Evolutionary conservation across 371 early-diverging fungal species (phyloP).

Genomic region (Mortierella sp.): DNA sequence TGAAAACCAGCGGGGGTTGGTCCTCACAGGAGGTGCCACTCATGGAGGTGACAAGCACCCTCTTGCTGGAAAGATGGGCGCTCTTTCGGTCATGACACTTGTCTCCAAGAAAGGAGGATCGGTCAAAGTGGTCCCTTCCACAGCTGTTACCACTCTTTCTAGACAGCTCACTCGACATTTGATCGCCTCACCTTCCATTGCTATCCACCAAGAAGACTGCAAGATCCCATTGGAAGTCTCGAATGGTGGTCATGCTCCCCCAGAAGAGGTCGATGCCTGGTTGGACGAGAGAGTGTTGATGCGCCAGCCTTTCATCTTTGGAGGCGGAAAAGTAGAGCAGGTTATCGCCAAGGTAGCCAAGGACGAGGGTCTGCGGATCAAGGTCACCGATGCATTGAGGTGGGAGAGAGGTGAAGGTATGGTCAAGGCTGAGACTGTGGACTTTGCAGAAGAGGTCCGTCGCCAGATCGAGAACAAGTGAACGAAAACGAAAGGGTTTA

Average conservation of each 20-base stretch:
- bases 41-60: slow-evolving; percentile 75
- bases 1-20: slow-evolving; percentile 40
- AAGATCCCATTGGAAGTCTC: slow-evolving; percentile 44
- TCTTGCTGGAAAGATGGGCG: slow-evolving; percentile 70
- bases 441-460: slow-evolving; percentile 85
- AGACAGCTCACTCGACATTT: slow-evolving; percentile 82
- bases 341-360: slow-evolving; percentile 62
- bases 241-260: slow-evolving; percentile 57
- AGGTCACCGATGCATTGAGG: slow-evolving; percentile 75
- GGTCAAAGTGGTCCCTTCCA: slow-evolving; percentile 49
- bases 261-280: slow-evolving; percentile 62
- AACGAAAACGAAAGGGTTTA: neutral
- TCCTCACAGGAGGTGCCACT: slow-evolving; percentile 69
- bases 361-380: slow-evolving; percentile 56
- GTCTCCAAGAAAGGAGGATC: slow-evolving; percentile 51
- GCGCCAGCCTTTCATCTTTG: slow-evolving; percentile 81
- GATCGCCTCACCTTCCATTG: slow-evolving; percentile 78
- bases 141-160: slow-evolving; percentile 62
- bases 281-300: slow-evolving; percentile 71
- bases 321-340: slow-evolving; percentile 77
- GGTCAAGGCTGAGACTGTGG: slow-evolving; percentile 70
- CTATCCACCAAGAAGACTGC: slow-evolving; percentile 57
- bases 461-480: slow-evolving; percentile 55
- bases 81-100: slow-evolving; percentile 70
- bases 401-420: slow-evolving; percentile 90